Percentiles rank a stretch among this genome's conserved stretches.
These are phyloP conservation scores for Yamagishiella unicocca DNA, from an alignment of 139 green algal genomes.

Conservation along the genomic window DNA sequence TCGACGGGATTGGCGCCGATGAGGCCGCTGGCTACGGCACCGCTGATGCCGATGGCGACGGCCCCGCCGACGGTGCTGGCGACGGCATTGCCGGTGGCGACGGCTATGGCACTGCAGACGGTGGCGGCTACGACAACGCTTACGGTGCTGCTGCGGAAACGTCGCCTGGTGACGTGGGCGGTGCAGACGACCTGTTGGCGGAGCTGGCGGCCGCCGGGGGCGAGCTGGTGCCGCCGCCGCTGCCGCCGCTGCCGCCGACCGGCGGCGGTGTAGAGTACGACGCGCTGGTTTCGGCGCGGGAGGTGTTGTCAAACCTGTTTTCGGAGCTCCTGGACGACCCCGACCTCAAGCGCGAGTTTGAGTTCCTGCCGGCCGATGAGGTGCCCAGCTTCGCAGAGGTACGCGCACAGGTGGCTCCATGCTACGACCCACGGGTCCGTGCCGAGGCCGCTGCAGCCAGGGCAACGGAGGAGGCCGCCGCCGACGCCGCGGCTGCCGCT, in stretches of 20 bases:
- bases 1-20: background rate
- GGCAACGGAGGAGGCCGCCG: background rate
- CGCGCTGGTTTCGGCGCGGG: slow-evolving; percentile 13
- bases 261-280: slow-evolving; percentile 28
- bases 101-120: background rate
- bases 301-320: slow-evolving; percentile 19
- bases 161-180: too few relatives aligned
- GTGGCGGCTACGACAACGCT: background rate
- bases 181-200: background rate
- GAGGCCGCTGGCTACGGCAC: background rate
- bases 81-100: background rate
- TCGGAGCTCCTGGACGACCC: slow-evolving; percentile 35
- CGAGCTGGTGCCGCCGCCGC: slow-evolving; percentile 31
- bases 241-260: slow-evolving; percentile 16
- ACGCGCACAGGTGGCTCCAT: background rate
- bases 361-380: slow-evolving; percentile 17
- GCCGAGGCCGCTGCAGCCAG: background rate
- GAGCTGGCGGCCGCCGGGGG: background rate
- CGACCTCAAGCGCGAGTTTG: background rate
- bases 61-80: background rate
- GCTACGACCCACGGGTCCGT: slow-evolving; percentile 26
- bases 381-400: slow-evolving; percentile 26
- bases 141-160: too few relatives aligned
- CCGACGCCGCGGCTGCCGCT: background rate
- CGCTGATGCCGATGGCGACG: background rate